phyloP scores from a whole-genome alignment of 1,284 basidiomycete genomes.

The Papiliotrema fonsecae region DNA sequence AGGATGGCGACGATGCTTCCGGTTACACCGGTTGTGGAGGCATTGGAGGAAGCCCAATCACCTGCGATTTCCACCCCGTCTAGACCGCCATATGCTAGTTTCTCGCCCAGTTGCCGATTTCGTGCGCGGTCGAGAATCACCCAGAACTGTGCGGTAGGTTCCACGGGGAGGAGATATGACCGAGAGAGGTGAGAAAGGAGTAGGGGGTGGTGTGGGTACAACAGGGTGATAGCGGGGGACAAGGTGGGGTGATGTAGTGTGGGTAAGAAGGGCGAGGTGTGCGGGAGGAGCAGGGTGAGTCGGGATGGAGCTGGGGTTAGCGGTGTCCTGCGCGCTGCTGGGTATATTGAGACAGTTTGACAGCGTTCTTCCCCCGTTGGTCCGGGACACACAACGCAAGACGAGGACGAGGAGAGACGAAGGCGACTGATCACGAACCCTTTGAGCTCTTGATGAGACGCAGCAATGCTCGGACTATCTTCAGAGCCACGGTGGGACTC shows the following conservation, averaged over 20 bases:
- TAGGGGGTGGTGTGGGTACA: conserved; percentile 62
- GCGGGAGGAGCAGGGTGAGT: conserved; percentile 60
- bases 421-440: conserved; percentile 9
- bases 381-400: not conserved
- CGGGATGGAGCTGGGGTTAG: conserved; percentile 55
- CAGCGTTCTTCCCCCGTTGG: no score
- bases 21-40: not conserved
- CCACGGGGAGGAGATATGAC: conserved; percentile 62
- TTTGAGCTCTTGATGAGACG: conserved; percentile 15
- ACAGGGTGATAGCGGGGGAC: conserved; percentile 60
- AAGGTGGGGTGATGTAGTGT: conserved; percentile 60
- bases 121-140: conserved; percentile 29
- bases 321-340: no score
- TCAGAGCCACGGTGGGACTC: conserved; percentile 13
- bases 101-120: conserved; percentile 17
- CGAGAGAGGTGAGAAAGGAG: conserved; percentile 61
- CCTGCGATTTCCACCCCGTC: conserved; percentile 12
- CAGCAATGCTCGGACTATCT: conserved; percentile 28
- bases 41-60: conserved; percentile 8
- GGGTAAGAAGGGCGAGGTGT: conserved; percentile 55
- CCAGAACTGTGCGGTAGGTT: conserved; percentile 24
- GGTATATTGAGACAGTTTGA: no score
- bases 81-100: conserved; percentile 21
- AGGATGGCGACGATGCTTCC: conserved; percentile 31
- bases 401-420: not conserved